These are phyloP conservation scores for Quercus berberidifolia DNA, from an alignment of 306 rosid genomes.

Conservation along the genomic window DNA sequence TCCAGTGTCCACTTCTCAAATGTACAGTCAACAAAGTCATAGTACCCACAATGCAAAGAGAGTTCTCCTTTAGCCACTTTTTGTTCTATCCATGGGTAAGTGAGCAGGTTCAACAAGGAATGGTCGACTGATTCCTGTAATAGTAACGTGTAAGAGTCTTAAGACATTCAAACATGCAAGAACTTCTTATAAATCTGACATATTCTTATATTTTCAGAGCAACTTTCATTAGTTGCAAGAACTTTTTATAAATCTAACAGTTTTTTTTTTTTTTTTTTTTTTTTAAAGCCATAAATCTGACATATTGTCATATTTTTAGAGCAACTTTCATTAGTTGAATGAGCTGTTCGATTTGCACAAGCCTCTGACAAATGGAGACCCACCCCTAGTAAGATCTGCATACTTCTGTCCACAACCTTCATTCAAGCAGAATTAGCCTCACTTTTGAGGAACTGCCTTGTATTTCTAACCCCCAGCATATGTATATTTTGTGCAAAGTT, in stretches of 20 bases:
- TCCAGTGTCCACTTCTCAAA: conserved; percentile 98
- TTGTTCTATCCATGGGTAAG: conserved; percentile 95
- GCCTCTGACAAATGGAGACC: neutral
- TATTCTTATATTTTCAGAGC: neutral
- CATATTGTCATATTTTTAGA: no score
- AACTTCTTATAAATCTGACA: neutral
- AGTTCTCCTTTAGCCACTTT: conserved; percentile 68
- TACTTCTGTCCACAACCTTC: neutral
- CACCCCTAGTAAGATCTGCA: neutral
- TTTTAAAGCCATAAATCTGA: neutral
- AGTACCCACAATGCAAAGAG: conserved; percentile 82
- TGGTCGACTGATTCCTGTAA: conserved; percentile 74
- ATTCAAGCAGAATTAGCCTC: neutral
- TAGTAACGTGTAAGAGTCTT: neutral
- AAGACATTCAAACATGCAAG: neutral
- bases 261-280: no score
- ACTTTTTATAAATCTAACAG: no score
- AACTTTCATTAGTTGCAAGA: no score
- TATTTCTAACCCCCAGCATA: neutral
- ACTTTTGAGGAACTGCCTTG: neutral
- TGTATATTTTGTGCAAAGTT: no score
- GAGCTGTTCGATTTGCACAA: neutral
- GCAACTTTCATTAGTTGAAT: neutral
- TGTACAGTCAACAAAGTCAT: conserved; percentile 81
- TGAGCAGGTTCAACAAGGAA: conserved; percentile 70